Conservation (phyloP, 1,284 basidiomycete species). For the Irpex sp. region DNA sequence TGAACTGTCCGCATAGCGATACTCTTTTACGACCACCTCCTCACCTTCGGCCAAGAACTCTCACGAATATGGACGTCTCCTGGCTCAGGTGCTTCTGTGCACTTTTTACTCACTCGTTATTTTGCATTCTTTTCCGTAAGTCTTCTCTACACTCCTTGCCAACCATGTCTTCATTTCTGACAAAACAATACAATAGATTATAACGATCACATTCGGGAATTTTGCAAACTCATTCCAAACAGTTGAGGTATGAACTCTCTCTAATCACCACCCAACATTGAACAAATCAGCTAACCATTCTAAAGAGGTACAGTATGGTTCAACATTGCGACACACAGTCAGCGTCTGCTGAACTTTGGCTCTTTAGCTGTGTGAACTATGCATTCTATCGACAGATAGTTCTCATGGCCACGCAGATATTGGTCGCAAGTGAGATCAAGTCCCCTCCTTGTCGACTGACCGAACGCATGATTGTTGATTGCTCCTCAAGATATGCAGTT, state of each 20-base stretch:
- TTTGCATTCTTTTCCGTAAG: conserved; percentile 26
- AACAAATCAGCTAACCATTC: conserved; percentile 2
- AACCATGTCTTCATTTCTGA: neutral
- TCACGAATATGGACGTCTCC: conserved; percentile 23
- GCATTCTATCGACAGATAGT: conserved; percentile 26
- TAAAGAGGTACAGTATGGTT: neutral
- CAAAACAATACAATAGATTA: conserved; percentile 15
- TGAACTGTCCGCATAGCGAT: conserved; percentile 17
- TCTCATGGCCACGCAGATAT: conserved; percentile 24
- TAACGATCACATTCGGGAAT: conserved; percentile 25
- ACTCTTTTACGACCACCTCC: conserved; percentile 26
- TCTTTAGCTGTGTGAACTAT: conserved; percentile 22
- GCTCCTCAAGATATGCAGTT: conserved; percentile 1
- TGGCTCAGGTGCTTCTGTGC: conserved; percentile 12
- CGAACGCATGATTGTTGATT: neutral
- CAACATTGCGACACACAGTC: no score
- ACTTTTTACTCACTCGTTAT: conserved; percentile 28
- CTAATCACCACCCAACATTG: neutral
- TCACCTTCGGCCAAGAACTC: conserved; percentile 26
- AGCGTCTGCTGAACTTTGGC: neutral
- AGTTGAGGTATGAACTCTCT: conserved; percentile 13
- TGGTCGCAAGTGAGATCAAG: conserved; percentile 23
- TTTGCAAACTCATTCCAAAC: conserved; percentile 12
- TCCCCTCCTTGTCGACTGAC: no score
- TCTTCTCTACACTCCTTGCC: neutral